A percentile compares a stretch with the other conserved stretches of the same genome.
Evolutionary conservation across 2,329 filamentous ascomycete species (phyloP).

Genomic region (Fusarium virguliforme): DNA sequence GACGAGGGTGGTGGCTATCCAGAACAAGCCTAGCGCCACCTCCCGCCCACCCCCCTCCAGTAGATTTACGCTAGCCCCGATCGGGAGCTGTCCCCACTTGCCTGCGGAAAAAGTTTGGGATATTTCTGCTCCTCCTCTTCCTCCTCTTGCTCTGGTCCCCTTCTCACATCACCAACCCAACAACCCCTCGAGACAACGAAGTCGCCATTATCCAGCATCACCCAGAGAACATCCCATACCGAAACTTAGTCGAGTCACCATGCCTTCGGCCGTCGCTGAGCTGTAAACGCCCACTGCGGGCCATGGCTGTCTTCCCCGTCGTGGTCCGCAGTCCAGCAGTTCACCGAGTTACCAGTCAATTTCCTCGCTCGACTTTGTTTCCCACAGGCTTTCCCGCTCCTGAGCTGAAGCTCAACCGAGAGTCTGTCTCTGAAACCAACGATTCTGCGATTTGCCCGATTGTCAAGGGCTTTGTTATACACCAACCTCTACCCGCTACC

Average conservation of each 20-base stretch:
- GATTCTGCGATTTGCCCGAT: slow-evolving; percentile 53
- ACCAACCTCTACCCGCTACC: slow-evolving; percentile 24
- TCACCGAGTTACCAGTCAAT: slow-evolving; percentile 79
- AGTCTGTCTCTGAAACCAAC: slow-evolving; percentile 60
- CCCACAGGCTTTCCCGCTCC: slow-evolving; percentile 69
- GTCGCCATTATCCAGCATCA: slow-evolving; percentile 63
- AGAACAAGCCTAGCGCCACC: slow-evolving; percentile 36
- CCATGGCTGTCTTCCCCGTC: slow-evolving; percentile 62
- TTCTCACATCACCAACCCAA: slow-evolving; percentile 54
- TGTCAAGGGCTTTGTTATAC: slow-evolving; percentile 50
- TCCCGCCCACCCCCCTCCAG: slow-evolving; percentile 40
- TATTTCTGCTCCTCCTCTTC: slow-evolving; percentile 51
- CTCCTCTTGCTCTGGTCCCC: slow-evolving; percentile 49
- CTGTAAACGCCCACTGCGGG: slow-evolving; percentile 93
- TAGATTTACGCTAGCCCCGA: slow-evolving; percentile 39
- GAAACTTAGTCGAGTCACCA: slow-evolving; percentile 80
- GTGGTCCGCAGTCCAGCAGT: slow-evolving; percentile 88
- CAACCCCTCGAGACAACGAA: slow-evolving; percentile 73
- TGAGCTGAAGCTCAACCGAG: slow-evolving; percentile 56
- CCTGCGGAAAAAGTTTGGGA: slow-evolving; percentile 51
- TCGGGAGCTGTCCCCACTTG: slow-evolving; percentile 47
- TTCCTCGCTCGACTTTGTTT: slow-evolving; percentile 76
- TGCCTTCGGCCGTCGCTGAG: slow-evolving; percentile 87
- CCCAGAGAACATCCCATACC: slow-evolving; percentile 56
- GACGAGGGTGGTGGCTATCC: slow-evolving; percentile 40